Conservation (phyloP, 2,329 filamentous ascomycete genomes). For the Penicillium sclerotigenum region DNA sequence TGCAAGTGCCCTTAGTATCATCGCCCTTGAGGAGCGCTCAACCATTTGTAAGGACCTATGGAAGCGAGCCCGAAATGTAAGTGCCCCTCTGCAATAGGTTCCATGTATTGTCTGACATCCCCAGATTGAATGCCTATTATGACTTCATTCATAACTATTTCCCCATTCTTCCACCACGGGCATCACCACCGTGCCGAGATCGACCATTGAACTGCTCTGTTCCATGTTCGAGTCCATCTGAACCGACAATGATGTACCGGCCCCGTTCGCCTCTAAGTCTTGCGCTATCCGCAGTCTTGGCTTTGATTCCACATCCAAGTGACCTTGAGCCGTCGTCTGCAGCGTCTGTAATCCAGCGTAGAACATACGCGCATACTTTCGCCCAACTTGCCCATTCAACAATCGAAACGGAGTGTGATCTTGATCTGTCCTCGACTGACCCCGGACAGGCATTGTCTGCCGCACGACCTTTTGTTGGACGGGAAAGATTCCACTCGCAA, state of each 20-base stretch:
- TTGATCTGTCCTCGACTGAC: slow-evolving; percentile 39
- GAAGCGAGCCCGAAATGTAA: slow-evolving; percentile 42
- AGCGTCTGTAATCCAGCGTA: slow-evolving; percentile 36
- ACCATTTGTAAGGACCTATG: slow-evolving; percentile 39
- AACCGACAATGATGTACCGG: slow-evolving; percentile 34
- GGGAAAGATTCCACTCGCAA: slow-evolving; percentile 39
- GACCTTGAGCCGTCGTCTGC: slow-evolving; percentile 37
- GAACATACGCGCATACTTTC: slow-evolving; percentile 41
- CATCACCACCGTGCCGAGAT: slow-evolving; percentile 29
- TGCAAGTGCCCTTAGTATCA: slow-evolving; percentile 29
- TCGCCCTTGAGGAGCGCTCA: slow-evolving; percentile 27
- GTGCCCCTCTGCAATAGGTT: slow-evolving; percentile 10
- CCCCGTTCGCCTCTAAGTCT: slow-evolving; percentile 45
- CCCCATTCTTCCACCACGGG: slow-evolving; percentile 43
- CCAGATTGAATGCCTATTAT: slow-evolving; percentile 47
- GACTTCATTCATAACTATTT: slow-evolving; percentile 48
- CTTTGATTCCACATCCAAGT: slow-evolving; percentile 42
- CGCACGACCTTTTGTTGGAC: slow-evolving; percentile 29
- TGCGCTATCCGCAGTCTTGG: slow-evolving; percentile 44
- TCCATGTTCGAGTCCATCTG: slow-evolving; percentile 30
- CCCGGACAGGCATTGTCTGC: slow-evolving; percentile 41
- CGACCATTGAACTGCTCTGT: slow-evolving; percentile 33
- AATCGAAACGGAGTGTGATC: slow-evolving; percentile 45
- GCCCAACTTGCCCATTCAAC: slow-evolving; percentile 39
- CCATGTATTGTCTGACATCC: slow-evolving; percentile 14